These are phyloP conservation scores for Astraeus odoratus DNA, from an alignment of 768 basidiomycete genomes.

Conservation along the genomic window DNA sequence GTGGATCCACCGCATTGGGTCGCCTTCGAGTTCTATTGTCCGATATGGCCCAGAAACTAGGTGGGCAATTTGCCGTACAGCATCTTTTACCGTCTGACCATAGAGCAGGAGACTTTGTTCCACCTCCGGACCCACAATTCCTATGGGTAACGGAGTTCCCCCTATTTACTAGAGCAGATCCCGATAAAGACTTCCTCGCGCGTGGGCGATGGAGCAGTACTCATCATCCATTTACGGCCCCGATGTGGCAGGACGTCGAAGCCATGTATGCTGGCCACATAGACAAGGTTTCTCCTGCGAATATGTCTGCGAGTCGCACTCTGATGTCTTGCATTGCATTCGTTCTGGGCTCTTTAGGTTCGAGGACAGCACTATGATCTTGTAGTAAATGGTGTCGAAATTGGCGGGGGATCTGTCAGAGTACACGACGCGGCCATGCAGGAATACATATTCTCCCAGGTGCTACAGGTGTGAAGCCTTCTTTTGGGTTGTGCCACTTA, in stretches of 20 bases:
- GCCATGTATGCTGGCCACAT: slow-evolving; percentile 66
- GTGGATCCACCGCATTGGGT: slow-evolving; percentile 81
- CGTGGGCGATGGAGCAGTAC: slow-evolving; percentile 87
- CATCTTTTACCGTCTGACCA: slow-evolving; percentile 6
- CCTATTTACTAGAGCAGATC: slow-evolving; percentile 79
- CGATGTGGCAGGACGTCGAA: slow-evolving; percentile 84
- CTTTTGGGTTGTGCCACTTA: slow-evolving; percentile 3
- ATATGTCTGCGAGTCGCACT: not conserved
- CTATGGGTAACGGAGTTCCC: slow-evolving; percentile 97
- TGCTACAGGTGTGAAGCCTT: slow-evolving; percentile 59
- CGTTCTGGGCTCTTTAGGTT: slow-evolving; percentile 40
- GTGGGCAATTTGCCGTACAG: slow-evolving; percentile 32
- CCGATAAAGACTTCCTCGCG: slow-evolving; percentile 81
- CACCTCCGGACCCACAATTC: slow-evolving; percentile 65
- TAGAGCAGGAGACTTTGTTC: slow-evolving; percentile 46
- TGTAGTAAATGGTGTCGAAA: slow-evolving; percentile 88
- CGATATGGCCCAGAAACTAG: slow-evolving; percentile 57
- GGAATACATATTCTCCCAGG: slow-evolving; percentile 66
- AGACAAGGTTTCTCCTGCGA: slow-evolving; percentile 37
- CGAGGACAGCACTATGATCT: slow-evolving; percentile 96
- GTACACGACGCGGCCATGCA: slow-evolving; percentile 87
- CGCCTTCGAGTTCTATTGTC: slow-evolving; percentile 58
- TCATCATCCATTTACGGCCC: slow-evolving; percentile 96
- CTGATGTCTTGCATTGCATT: slow-evolving; percentile 2
- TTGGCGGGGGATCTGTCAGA: slow-evolving; percentile 90